Conservation (phyloP, 1,139 yeast genomes). For the Candida neerlandica region DNA sequence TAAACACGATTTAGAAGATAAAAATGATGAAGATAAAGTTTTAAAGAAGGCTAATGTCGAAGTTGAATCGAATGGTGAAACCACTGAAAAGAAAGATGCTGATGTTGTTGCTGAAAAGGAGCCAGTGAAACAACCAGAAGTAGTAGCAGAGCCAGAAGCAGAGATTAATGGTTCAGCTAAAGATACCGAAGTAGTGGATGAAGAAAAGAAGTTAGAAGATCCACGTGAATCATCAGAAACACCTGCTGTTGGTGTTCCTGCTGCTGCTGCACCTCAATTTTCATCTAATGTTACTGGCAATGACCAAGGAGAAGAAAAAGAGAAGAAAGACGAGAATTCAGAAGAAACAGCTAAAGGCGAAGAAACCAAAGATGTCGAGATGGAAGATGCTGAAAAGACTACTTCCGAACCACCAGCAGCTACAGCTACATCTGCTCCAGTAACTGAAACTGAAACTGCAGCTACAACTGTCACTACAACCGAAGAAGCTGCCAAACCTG, state of each 20-base stretch:
- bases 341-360: neutral
- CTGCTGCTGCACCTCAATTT: constrained; percentile 22
- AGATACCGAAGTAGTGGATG: neutral
- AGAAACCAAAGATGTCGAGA: constrained; percentile 5
- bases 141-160: neutral
- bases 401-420: constrained; percentile 12
- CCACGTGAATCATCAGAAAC: constrained; percentile 13
- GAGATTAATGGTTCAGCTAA: constrained; percentile 4
- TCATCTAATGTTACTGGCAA: constrained; percentile 26
- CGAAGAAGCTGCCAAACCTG: constrained; percentile 10
- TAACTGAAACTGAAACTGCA: constrained; percentile 8
- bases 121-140: neutral
- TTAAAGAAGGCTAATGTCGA: constrained; percentile 17
- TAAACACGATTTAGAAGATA: constrained; percentile 46
- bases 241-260: constrained; percentile 9
- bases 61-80: constrained; percentile 3
- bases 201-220: constrained; percentile 6
- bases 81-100: neutral
- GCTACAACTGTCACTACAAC: too few species aligned
- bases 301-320: constrained; percentile 10
- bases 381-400: constrained; percentile 4
- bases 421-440: constrained; percentile 11
- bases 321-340: neutral
- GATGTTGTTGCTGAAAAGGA: neutral
- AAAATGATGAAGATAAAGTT: constrained; percentile 19